Conservation (phyloP, 768 basidiomycete species). For the Amyloporia xantha region DNA sequence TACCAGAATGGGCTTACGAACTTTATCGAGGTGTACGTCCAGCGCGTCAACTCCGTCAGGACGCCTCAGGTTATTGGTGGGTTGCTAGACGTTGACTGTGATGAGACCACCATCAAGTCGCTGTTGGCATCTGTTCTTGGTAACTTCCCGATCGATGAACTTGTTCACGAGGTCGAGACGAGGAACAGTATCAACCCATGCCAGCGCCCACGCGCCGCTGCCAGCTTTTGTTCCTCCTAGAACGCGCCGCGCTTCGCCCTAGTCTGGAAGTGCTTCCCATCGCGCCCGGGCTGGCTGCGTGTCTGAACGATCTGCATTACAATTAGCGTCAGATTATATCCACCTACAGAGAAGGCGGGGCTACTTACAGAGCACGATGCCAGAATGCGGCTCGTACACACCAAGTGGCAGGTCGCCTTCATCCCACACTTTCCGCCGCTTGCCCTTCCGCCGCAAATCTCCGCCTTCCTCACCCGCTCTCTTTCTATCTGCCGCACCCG, state of each 20-base stretch:
- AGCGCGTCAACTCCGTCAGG: conserved; percentile 93
- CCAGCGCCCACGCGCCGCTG: conserved; percentile 74
- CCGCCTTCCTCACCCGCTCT: conserved; percentile 5
- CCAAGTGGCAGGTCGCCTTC: conserved; percentile 45
- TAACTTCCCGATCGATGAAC: conserved; percentile 95
- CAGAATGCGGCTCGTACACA: conserved; percentile 78
- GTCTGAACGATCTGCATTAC: conserved; percentile 55
- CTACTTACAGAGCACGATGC: conserved; percentile 58
- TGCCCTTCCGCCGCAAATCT: conserved; percentile 16
- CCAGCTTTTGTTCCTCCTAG: conserved; percentile 72
- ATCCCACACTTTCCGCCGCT: conserved; percentile 21
- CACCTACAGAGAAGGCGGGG: conserved; percentile 4
- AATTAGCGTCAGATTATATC: background rate
- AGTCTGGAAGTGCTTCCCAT: conserved; percentile 53
- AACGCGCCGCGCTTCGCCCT: conserved; percentile 35
- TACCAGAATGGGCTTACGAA: conserved; percentile 96
- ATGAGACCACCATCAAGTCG: conserved; percentile 91
- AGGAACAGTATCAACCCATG: conserved; percentile 85
- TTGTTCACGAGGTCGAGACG: conserved; percentile 95
- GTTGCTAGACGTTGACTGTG: conserved; percentile 95
- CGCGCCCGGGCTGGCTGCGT: conserved; percentile 66
- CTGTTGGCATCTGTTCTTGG: conserved; percentile 93
- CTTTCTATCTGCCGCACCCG: background rate
- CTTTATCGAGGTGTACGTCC: conserved; percentile 99
- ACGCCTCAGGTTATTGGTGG: conserved; percentile 98